phyloP scores from a whole-genome alignment of 2,329 filamentous ascomycete genomes.

The Fusarium sp. region DNA sequence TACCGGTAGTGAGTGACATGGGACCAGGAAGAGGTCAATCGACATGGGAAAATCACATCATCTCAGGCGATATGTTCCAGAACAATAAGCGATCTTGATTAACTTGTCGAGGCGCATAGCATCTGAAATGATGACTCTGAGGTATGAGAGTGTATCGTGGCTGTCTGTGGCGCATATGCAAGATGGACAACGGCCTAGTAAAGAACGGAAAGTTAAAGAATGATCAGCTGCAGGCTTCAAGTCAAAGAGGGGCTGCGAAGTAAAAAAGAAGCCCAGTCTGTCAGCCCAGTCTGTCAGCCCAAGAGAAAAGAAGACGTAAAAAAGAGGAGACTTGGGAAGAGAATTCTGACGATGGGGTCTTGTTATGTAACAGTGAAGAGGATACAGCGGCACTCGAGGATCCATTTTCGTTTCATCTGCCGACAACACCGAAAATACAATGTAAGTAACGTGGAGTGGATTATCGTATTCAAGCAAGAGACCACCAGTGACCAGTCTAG shows the following conservation, averaged over 20 bases:
- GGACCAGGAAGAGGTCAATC: not conserved
- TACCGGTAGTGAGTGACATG: not conserved
- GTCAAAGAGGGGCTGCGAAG: slow-evolving; percentile 17
- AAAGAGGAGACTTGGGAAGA: slow-evolving; percentile 28
- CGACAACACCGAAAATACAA: not conserved
- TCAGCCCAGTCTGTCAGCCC: not conserved
- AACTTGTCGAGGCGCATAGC: not conserved
- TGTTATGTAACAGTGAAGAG: slow-evolving; percentile 26
- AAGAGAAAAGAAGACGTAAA: slow-evolving; percentile 26
- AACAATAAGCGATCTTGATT: not conserved
- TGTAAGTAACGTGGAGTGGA: slow-evolving; percentile 1
- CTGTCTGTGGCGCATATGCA: slow-evolving; percentile 19
- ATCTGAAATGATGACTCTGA: not conserved
- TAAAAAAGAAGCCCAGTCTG: not conserved
- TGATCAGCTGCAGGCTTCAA: slow-evolving; percentile 9
- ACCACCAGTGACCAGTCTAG: not conserved
- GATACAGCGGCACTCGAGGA: slow-evolving; percentile 11
- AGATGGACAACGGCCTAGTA: not conserved
- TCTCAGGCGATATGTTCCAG: slow-evolving; percentile 10
- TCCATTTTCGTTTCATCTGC: slow-evolving; percentile 18
- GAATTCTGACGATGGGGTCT: slow-evolving; percentile 25
- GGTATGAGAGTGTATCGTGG: not conserved
- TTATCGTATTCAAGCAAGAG: not conserved
- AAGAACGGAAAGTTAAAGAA: slow-evolving; percentile 14
- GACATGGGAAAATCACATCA: slow-evolving; percentile 29